Conservation (phyloP, 768 basidiomycete species). For the Rhizopogon rudus region DNA sequence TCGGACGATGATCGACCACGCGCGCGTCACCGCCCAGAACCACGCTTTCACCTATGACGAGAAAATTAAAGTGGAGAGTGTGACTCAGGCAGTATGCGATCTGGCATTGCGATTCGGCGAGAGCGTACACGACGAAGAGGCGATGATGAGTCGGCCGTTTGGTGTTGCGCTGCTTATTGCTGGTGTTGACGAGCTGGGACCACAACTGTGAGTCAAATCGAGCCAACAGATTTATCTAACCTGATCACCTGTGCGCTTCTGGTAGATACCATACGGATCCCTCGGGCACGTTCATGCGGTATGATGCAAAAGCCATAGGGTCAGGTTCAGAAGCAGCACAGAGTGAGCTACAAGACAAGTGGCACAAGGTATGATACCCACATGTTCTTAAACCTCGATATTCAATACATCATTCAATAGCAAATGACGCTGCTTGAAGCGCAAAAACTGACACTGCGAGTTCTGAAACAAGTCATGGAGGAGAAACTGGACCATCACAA, state of each 20-base stretch:
- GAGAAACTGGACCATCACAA: conserved; percentile 99
- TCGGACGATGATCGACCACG: conserved; percentile 99
- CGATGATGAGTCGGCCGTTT: conserved; percentile 99
- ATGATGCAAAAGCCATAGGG: conserved; percentile 98
- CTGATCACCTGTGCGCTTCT: background rate
- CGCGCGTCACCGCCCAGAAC: conserved; percentile 92
- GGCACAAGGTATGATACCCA: conserved; percentile 68
- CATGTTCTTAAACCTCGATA: background rate
- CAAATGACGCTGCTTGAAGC: conserved; percentile 90
- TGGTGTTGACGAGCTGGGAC: conserved; percentile 94
- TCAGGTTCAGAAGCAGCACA: conserved; percentile 98
- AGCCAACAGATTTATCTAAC: conserved; percentile 4
- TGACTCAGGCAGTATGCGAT: conserved; percentile 97
- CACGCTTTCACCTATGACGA: conserved; percentile 98
- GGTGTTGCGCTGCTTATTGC: conserved; percentile 97
- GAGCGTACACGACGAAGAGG: conserved; percentile 98
- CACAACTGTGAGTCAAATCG: conserved; percentile 71
- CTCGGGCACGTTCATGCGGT: conserved; percentile 94
- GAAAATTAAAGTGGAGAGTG: conserved; percentile 94
- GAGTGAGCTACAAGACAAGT: conserved; percentile 94
- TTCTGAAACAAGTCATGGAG: conserved; percentile 99
- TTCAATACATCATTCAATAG: conserved; percentile 36
- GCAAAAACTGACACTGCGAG: conserved; percentile 77
- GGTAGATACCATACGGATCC: conserved; percentile 95
- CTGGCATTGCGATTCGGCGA: conserved; percentile 95